Evolutionary conservation across 2,329 filamentous ascomycete species (phyloP).

Genomic region (Pseudogymnoascus sp.): DNA sequence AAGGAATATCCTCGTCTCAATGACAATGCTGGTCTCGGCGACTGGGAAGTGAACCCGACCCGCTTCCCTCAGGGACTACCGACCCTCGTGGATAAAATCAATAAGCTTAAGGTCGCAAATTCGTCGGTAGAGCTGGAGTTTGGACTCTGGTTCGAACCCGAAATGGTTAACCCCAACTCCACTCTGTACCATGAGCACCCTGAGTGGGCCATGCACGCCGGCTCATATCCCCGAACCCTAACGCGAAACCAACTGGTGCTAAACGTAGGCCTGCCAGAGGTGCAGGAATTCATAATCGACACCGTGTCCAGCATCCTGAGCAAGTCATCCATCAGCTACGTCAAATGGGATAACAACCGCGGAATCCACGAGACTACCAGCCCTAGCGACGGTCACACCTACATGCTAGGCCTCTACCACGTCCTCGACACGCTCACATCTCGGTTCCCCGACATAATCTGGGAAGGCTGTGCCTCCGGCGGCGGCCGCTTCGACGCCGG

Average conservation of each 20-base stretch:
- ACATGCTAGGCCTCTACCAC: not conserved
- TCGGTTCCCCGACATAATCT: not conserved
- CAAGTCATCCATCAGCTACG: not conserved
- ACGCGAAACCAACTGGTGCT: not conserved
- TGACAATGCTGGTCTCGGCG: not conserved
- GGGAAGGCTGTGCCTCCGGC: not conserved
- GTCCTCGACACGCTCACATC: not conserved
- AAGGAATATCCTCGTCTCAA: constrained; percentile 42
- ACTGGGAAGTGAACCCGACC: not conserved
- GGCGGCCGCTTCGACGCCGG: not conserved
- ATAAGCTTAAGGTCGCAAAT: not conserved
- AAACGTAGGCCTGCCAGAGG: not conserved
- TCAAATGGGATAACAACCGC: not conserved
- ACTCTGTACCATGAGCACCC: constrained; percentile 55
- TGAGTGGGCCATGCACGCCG: constrained; percentile 57
- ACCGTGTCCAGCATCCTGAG: not conserved
- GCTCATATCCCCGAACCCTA: constrained; percentile 42
- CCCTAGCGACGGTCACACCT: not conserved
- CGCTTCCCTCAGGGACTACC: not conserved
- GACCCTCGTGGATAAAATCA: not conserved
- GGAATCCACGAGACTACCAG: not conserved
- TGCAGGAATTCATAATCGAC: not conserved
- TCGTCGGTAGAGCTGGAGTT: constrained; percentile 46
- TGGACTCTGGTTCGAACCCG: constrained; percentile 62
- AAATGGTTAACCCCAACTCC: constrained; percentile 61